Percentiles rank a stretch among this genome's conserved stretches.
Evolutionary conservation across 441 rosid genomes (phyloP).

Genomic region (Breynia disticha): DNA sequence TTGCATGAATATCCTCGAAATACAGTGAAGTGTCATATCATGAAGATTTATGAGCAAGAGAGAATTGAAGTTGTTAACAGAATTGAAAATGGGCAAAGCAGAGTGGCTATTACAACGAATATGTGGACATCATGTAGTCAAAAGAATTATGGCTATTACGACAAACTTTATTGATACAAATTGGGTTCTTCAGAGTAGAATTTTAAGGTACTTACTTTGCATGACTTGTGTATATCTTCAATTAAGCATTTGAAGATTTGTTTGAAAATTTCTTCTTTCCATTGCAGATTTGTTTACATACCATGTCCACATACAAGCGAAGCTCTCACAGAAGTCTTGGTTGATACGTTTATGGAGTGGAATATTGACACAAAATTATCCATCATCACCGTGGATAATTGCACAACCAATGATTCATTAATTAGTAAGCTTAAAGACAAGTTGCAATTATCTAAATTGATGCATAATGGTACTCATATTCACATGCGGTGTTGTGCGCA

Average conservation of each 20-base stretch:
- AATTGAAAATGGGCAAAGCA: background rate
- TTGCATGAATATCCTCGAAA: constrained; percentile 3
- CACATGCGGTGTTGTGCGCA: constrained; percentile 8
- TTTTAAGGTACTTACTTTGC: too few species aligned
- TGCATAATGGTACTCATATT: background rate
- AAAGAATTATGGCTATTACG: constrained; percentile 10
- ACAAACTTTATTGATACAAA: background rate
- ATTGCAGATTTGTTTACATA: constrained; percentile 9
- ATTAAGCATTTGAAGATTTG: too few species aligned
- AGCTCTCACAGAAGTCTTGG: background rate
- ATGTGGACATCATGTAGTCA: constrained; percentile 7
- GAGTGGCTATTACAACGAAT: constrained; percentile 4
- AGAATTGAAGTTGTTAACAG: background rate
- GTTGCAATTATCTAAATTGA: too few species aligned
- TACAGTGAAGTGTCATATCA: constrained; percentile 3
- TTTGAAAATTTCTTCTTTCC: background rate
- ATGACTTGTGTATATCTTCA: too few species aligned
- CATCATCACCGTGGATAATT: constrained; percentile 6
- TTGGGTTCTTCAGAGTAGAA: too few species aligned
- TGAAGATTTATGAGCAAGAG: constrained; percentile 1
- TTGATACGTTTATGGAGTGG: constrained; percentile 7
- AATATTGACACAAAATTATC: constrained; percentile 11
- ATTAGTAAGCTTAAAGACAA: background rate
- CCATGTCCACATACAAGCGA: background rate
- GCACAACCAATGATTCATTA: constrained; percentile 6